Evolutionary conservation across 495 filamentous ascomycete species (phyloP), one percentile per base, ranked within the genome.

Genomic region (Aspergillus indologenus): DNA sequence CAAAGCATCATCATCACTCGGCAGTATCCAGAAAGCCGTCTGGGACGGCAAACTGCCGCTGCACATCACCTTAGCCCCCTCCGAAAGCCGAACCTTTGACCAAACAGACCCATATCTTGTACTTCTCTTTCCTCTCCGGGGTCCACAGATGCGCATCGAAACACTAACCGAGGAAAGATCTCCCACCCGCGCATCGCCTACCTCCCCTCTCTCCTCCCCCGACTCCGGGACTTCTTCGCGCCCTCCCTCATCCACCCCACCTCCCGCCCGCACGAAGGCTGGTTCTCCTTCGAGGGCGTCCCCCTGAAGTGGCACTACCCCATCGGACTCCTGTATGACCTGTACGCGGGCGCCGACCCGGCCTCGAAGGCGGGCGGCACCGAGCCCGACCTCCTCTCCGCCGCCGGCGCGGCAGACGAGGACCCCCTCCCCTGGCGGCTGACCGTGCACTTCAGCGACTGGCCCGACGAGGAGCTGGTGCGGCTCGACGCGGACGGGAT

Each of bases 221-320:
- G 83, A 48, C 79, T 98, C 45, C 82, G 85, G 53, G 76, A 83
- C 54, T 98, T 94, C 80, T 98, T 92, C 75, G 68, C 77, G 0
- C 73, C 84, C 1, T 89, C 79, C 59, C 81, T 95, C 20, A 96
- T 93, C 65, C 71, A 87, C 54, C 78, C 85, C 0, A 72, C 76
- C 21, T 76, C 78, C 29, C 64, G 75, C n/a, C 71, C 83, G 21
- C 77, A 84, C 43, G 81, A 85, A 43, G 87, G 85, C 23, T 90
- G 88, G 87, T 81, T 91, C 53, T 83, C 83, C 7, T 89, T 87
- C 65, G 85, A 90, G 62, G 79, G 79, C 31, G 85, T 98, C 70
- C 86, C 92, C 64, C 70, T 92, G 77, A 87, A 95, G 85, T 87
- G 91, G 88, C 77, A 96, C 71, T 88, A 96, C 57, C 89, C 93